Base-by-base conservation (phyloP, 2,329 filamentous ascomycete genomes). In the Zymoseptoria brevis region DNA sequence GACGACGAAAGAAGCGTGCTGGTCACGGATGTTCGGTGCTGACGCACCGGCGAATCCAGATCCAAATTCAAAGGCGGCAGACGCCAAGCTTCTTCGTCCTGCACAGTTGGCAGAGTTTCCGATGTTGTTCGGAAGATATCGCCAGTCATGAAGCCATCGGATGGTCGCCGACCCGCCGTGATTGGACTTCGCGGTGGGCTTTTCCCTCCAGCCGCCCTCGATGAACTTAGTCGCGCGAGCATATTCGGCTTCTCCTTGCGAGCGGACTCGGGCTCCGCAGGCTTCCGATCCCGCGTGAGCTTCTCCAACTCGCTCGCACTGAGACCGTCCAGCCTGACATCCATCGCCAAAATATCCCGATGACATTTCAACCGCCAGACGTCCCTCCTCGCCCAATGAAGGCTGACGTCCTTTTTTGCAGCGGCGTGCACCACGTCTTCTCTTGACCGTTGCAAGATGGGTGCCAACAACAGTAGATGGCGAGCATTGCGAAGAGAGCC, bases 311-410 rank as follows among this genome's bases (percentile, higher is more conserved):
- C 66, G 13, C 55, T 57, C 26, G 66, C 64, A 41, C 60, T 66
- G 35, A 69, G 63, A n/a, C 69, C 69, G 59, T 96, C 92, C 66
- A 96, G 90, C 57, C 93, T 88, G 8, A 97, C 77, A 71, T 99
- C 94, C 74, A 91, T 82, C 4, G 85, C 79, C 19, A 99, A 77
- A 61, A 97, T 92, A 68, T 96, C 93, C 50, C 87, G 86, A 73
- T 99, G 92, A 65, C 92, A 96, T 69, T 85, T 93, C 68, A 93
- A 83, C 57, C 87, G 88, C 90, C 92, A 96, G 19, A 96, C 94
- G 65, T 96, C 90, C 72, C 95, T 87, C 61, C 93, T 83, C n/a
- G 87, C 86, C 93, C 93, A 96, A 72, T 94, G 96, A 61, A 99
- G 77, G 71, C 93, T 91, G 3, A 90, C 90, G 58, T 92, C 86